Percentiles rank a stretch among this genome's conserved stretches.
Evolutionary conservation across 192 early-diverging fungal species (phyloP).

Genomic region (Podila clonocystis): DNA sequence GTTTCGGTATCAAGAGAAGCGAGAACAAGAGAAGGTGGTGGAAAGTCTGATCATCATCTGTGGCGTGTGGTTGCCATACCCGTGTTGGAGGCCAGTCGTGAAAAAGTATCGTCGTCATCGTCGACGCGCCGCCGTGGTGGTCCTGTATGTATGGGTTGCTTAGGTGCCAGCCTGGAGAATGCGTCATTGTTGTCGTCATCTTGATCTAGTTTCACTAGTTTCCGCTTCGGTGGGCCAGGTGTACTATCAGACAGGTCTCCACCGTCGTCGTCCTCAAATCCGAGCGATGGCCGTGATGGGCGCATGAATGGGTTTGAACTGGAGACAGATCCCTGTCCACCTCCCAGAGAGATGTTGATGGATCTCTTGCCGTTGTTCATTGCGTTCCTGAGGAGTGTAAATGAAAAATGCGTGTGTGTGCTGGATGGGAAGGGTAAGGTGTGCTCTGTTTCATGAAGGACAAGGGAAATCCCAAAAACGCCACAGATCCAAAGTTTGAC

Average conservation of each 20-base stretch:
- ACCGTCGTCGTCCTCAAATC: slow-evolving; percentile 34
- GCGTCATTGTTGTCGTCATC: slow-evolving; percentile 1
- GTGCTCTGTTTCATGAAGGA: no score
- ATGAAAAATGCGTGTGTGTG: no score
- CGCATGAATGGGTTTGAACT: slow-evolving; percentile 34
- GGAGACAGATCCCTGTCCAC: background rate
- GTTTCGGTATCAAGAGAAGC: background rate
- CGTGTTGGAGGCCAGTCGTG: slow-evolving; percentile 25
- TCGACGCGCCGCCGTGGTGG: slow-evolving; percentile 12
- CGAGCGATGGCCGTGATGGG: slow-evolving; percentile 11
- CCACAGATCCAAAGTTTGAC: background rate
- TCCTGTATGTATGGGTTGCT: no score
- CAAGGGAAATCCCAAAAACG: background rate
- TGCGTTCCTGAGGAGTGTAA: background rate
- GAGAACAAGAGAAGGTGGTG: background rate
- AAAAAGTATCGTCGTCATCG: slow-evolving; percentile 44
- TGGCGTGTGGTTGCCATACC: slow-evolving; percentile 3
- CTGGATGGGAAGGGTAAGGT: no score
- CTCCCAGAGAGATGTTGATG: slow-evolving; percentile 35
- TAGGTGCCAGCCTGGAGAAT: background rate
- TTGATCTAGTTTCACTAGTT: slow-evolving; percentile 33
- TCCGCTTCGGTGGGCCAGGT: slow-evolving; percentile 23
- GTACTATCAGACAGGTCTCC: slow-evolving; percentile 6
- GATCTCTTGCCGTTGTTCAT: slow-evolving; percentile 44
- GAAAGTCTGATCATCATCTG: background rate